phyloP scores from a whole-genome alignment of 768 basidiomycete species.

The Tephrocybe sp. region DNA sequence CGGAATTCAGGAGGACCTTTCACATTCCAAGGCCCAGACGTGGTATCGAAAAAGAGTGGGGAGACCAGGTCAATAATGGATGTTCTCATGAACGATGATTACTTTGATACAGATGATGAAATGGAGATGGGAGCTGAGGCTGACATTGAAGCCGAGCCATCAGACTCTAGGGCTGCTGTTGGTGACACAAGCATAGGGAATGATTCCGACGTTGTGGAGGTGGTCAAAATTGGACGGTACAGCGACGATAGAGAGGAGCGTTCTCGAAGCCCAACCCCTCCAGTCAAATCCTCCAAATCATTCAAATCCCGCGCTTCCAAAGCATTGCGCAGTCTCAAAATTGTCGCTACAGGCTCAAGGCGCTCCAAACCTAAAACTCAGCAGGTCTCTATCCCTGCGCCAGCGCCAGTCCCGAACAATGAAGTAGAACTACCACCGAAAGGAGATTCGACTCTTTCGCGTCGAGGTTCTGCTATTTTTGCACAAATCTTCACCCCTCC shows the following conservation, averaged over 20 bases:
- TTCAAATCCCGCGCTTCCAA: conserved; percentile 47
- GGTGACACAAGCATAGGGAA: conserved; percentile 24
- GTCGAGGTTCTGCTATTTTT: conserved; percentile 36
- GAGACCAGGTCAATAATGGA: conserved; percentile 32
- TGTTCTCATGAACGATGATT: conserved; percentile 25
- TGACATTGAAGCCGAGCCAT: conserved; percentile 1
- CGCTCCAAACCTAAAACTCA: conserved; percentile 36
- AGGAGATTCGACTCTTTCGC: conserved; percentile 34
- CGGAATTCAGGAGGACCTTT: conserved; percentile 7
- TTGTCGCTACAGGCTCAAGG: conserved; percentile 33
- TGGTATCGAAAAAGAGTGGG: conserved; percentile 24
- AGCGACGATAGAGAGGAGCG: conserved; percentile 8
- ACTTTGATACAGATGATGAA: conserved; percentile 24
- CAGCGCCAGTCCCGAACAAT: conserved; percentile 1
- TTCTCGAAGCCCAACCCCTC: conserved; percentile 15
- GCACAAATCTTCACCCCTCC: conserved; percentile 36
- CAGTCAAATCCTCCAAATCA: conserved; percentile 37
- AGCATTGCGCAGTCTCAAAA: conserved; percentile 47
- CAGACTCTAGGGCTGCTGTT: conserved; percentile 12
- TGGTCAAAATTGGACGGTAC: conserved; percentile 54
- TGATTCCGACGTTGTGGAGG: conserved; percentile 60
- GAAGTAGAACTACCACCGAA: conserved; percentile 21
- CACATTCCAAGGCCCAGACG: conserved; percentile 9
- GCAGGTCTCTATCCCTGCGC: conserved; percentile 26
- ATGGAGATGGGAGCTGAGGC: conserved; percentile 23